Base-by-base conservation (phyloP, 805 yeast species). In the Pichia eremophila region DNA sequence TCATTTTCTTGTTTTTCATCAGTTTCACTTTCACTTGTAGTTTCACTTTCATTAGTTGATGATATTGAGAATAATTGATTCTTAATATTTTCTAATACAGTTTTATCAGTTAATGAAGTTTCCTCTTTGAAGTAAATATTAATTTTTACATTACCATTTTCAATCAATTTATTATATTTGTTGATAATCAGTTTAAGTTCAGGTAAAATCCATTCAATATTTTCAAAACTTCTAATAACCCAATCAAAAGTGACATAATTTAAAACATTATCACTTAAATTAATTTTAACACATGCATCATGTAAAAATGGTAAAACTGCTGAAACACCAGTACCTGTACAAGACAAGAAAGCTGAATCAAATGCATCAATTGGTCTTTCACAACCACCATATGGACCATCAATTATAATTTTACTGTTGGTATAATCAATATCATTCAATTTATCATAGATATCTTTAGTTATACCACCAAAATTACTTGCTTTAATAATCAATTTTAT, bases 331-430 rank as follows among this genome's bases (percentile, higher is more conserved):
- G 75, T 68, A 5, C 83, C 83, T 1, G 77, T 62, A 22, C 76
- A 62, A 2, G 75, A 18, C 25, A 77, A 54, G 10, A 65, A 56
- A 8, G 73, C 59, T 40, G 70, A 67, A 40, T 73, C 73, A 55
- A 78, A 78, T 1, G 74, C 59, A 19, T 67, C 52, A 7, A 64
- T 59, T 50, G 74, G 74, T 55, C 83, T 66, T 15, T 65, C 54
- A 43, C 71, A 54, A 1, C 81, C 82, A 17, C 83, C 82, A 50
- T 75, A 78, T 5, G 83, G 80, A 1, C 83, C 83, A 54, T 78
- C 83, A n/a, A 60, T 43, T 18, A 75, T 57, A 0, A 74, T 72
- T 34, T 61, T 62, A 44, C 60, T 38, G 0, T 63, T 51, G 15
- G 56, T 52, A 3, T 55, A 44, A 0, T 58, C 51, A 22, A 55